These are phyloP conservation scores for Penicillium paradoxum DNA, from an alignment of 495 filamentous ascomycete genomes.

Conservation along the genomic window DNA sequence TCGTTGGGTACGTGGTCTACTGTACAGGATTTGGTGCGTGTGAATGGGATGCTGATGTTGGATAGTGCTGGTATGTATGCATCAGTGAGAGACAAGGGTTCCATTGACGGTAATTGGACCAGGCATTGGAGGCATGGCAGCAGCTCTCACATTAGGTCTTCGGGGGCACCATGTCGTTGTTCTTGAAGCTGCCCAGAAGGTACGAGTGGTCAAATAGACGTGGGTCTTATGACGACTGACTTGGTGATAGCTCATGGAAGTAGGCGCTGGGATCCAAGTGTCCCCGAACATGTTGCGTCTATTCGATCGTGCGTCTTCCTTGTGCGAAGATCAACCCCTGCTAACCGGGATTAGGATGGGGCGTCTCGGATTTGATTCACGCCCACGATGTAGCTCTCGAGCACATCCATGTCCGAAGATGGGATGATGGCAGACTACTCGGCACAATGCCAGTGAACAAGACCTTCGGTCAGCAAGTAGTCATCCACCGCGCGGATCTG, in stretches of 20 bases:
- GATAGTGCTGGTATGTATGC: constrained; percentile 33
- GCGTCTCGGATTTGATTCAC: constrained; percentile 37
- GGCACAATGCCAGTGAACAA: constrained; percentile 38
- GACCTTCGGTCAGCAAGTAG: constrained; percentile 38
- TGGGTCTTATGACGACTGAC: constrained; percentile 3
- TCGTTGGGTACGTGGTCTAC: constrained; percentile 30
- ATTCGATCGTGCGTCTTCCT: constrained; percentile 47
- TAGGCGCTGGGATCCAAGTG: constrained; percentile 76
- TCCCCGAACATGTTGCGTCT: constrained; percentile 73
- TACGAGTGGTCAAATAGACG: constrained; percentile 6
- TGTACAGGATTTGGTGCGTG: neutral
- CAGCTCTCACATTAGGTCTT: constrained; percentile 57
- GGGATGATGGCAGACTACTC: constrained; percentile 38
- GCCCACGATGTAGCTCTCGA: constrained; percentile 36
- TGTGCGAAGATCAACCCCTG: neutral
- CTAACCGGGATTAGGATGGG: constrained; percentile 31
- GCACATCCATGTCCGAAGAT: constrained; percentile 40
- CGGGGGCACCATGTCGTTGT: constrained; percentile 41
- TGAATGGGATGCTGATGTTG: constrained; percentile 15
- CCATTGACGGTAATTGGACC: constrained; percentile 13
- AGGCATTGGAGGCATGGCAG: constrained; percentile 61
- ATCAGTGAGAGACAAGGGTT: neutral
- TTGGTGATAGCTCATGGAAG: constrained; percentile 43
- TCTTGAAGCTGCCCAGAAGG: constrained; percentile 37
- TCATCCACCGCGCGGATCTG: constrained; percentile 43